These are phyloP conservation scores for Cercospora sesami DNA, from an alignment of 2,329 filamentous ascomycete genomes.

Conservation along the genomic window DNA sequence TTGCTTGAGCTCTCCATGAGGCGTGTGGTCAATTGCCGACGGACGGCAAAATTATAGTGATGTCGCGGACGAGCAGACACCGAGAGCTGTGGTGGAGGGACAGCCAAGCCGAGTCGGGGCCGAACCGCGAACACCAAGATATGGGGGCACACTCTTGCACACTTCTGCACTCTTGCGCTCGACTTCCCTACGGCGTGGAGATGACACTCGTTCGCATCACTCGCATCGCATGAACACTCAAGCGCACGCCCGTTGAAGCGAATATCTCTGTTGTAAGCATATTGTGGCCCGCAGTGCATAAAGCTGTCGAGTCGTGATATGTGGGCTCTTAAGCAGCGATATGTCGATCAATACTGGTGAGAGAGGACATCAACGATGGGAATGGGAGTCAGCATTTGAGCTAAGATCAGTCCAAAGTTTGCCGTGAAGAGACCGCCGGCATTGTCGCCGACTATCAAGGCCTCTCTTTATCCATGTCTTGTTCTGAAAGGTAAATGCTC, in stretches of 20 bases:
- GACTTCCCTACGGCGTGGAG: neutral
- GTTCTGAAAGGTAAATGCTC: neutral
- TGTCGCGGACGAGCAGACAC: conserved; percentile 12
- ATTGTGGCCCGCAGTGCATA: neutral
- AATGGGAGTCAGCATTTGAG: neutral
- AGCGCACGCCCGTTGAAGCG: neutral
- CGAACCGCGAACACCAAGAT: neutral
- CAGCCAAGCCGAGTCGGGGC: neutral
- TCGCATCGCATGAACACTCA: neutral
- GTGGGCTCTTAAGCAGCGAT: neutral
- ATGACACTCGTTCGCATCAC: neutral
- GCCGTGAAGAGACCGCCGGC: neutral
- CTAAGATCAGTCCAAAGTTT: neutral
- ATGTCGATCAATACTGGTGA: neutral
- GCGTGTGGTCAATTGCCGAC: conserved; percentile 11
- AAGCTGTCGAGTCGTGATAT: neutral
- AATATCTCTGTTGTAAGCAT: neutral
- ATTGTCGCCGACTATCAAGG: neutral
- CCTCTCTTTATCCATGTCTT: neutral
- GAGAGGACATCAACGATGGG: neutral
- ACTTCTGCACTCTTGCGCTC: neutral
- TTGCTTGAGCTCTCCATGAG: conserved; percentile 1
- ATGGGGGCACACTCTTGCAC: neutral
- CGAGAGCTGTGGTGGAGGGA: conserved; percentile 6
- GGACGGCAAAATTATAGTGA: conserved; percentile 15